Base-by-base conservation (phyloP, 129 eudicot genomes). In the Mikania micrantha region DNA sequence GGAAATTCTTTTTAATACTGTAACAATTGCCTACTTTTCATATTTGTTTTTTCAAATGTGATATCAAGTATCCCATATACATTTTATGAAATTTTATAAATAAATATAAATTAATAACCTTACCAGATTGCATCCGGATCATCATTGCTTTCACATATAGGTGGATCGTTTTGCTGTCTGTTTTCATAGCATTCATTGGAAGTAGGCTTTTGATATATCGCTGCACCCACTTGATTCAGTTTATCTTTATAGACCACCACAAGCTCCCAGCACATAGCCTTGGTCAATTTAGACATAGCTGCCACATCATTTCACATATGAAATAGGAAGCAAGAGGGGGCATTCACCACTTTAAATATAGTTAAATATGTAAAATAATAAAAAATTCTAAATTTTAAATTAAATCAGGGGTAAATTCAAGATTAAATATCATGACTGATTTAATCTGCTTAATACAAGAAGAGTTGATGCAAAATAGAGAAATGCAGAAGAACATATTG, bases 211-310 rank as follows among this genome's bases (percentile, higher is more conserved):
- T 36, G 52, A 27, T 73, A 73, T 50, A 73, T 52, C 7, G 88
- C 88, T 22, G 73, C 75, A 48, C 83, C 82, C 0, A 84, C 88
- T 34, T 44, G 21, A 19, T 84, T 84, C 22, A 84, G 22, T 27
- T 12, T 61, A 35, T 84, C 88, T 7, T 67, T 77, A 68, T 63
- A 67, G 50, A 80, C 64, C 35, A 60, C 40, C 36, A 84, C 36
- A 44, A 74, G 40, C 32, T 84, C 81, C 88, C 88, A 80, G 64
- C 88, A 80, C 83, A 84, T 84, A 17, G 81, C 76, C 80, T 74
- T 84, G 32, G 83, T 77, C 58, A 84, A 70, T 64, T 77, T 44
- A 59, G 81, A 63, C 88, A 84, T 84, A 19, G 80, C 88, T 84
- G 83, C 67, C 74, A 45, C 52, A 57, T 11, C 35, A 40, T 53